Base-by-base conservation (phyloP, 2,329 filamentous ascomycete genomes). In the Aspergillus sp. region DNA sequence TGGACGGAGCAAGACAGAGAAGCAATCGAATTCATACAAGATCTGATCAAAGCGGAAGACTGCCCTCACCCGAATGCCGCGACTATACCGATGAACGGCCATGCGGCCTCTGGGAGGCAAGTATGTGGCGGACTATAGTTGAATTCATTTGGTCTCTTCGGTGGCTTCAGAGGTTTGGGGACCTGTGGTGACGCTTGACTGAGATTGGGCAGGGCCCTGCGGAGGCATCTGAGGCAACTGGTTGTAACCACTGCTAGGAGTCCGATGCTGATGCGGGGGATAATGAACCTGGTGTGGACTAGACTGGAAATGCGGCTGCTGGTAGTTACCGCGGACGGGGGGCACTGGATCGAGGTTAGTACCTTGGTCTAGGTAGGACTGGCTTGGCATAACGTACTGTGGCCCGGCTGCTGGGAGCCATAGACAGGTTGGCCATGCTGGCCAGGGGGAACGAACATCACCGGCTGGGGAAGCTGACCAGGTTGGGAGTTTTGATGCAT, bases 401-500 rank as follows among this genome's bases (percentile, higher is more conserved):
- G 86, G 62, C 81, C 84, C 58, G 83, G 82, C 60, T 88, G 88
- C 60, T 88, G 88, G 30, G 84, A 82, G 53, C 79, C 78, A 71
- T 87, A 91, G 49, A 84, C 83, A 35, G 88, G 87, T 67, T 90
- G 88, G 64, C 85, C 87, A 65, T 87, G 89, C 66, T 87, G 87
- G 49, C 79, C 85, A 41, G 87, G 87, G 63, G 86, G 88, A 86
- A 92, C 89, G 58, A 77, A 81, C 82, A 88, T 77, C 82, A 92
- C 74, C 78, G 83, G 64, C 76, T 84, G 77, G 45, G 79, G 78
- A 51, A 79, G 78, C 67, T 95, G 90, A 38, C 92, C 91, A 70
- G 95, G 92, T 65, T 96, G 93, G 24, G 92, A 96, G 50, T 90
- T 90, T 74, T 96, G 90, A 60, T 92, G 92, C 64, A 87, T 89